phyloP scores from a whole-genome alignment of 345 rosid genomes.

The Ailanthus altissimus region DNA sequence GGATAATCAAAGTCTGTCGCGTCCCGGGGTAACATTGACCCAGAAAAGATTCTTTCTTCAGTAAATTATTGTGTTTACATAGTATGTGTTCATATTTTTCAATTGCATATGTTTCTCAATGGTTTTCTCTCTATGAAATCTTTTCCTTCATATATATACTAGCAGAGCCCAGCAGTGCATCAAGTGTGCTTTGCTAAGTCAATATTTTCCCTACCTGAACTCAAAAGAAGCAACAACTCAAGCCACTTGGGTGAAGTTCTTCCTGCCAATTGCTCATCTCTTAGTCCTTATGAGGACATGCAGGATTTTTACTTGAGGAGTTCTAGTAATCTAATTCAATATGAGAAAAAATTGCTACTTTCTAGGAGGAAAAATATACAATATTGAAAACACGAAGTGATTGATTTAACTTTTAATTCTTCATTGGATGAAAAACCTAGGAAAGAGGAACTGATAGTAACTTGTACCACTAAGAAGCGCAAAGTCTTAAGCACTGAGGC shows the following conservation, averaged over 20 bases:
- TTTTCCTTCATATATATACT: conserved; percentile 18
- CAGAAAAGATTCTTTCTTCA: conserved; percentile 18
- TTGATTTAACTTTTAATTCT: conserved; percentile 39
- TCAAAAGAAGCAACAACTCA: conserved; percentile 38
- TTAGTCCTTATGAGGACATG: conserved; percentile 37
- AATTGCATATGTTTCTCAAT: not conserved
- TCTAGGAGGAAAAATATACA: conserved; percentile 32
- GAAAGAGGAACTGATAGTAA: conserved; percentile 36
- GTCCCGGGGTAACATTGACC: conserved; percentile 27
- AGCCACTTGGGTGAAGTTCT: conserved; percentile 48
- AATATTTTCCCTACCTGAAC: conserved; percentile 38
- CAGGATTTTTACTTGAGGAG: conserved; percentile 42
- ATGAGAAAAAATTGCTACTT: conserved; percentile 33
- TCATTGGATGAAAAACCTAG: conserved; percentile 30
- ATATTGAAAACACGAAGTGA: conserved; percentile 24
- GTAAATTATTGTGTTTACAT: conserved; percentile 24
- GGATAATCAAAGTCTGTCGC: conserved; percentile 27
- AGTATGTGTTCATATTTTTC: conserved; percentile 4
- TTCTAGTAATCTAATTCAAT: conserved; percentile 32
- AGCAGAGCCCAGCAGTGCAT: conserved; percentile 33
- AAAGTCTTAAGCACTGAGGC: conserved; percentile 41
- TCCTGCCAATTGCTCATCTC: conserved; percentile 80
- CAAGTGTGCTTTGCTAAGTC: conserved; percentile 27
- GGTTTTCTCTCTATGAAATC: conserved; percentile 9
- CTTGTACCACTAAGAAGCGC: conserved; percentile 56